These are phyloP conservation scores for Afroboletus lepidellus DNA, from an alignment of 1,284 basidiomycete species.

Conservation along the genomic window DNA sequence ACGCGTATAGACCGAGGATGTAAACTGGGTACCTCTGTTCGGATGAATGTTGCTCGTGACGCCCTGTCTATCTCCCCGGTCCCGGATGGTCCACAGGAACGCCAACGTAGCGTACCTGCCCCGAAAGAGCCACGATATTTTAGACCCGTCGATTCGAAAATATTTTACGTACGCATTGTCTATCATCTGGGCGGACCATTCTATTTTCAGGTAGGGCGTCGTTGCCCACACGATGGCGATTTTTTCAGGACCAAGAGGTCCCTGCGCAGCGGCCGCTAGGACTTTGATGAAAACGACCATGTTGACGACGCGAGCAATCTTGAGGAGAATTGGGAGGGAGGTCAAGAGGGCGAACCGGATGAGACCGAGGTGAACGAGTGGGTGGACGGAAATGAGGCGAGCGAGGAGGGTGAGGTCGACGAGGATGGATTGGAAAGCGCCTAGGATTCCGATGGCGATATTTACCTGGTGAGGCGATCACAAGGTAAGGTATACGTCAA, in stretches of 20 bases:
- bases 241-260: slow-evolving; percentile 12
- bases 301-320: slow-evolving; percentile 24
- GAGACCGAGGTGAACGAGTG: slow-evolving; percentile 16
- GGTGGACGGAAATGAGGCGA: slow-evolving; percentile 32
- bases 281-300: slow-evolving; percentile 25
- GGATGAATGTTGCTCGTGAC: slow-evolving; percentile 21
- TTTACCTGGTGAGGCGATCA: slow-evolving; percentile 7
- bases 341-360: slow-evolving; percentile 17
- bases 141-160: not conserved
- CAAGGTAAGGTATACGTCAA: not conserved
- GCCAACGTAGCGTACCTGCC: slow-evolving; percentile 23
- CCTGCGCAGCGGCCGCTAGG: slow-evolving; percentile 14
- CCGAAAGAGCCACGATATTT: not conserved
- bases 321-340: slow-evolving; percentile 26
- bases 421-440: slow-evolving; percentile 33
- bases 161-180: slow-evolving; percentile 29
- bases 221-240: slow-evolving; percentile 19
- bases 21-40: slow-evolving; percentile 3
- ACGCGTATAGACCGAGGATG: not conserved
- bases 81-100: slow-evolving; percentile 27
- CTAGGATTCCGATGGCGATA: slow-evolving; percentile 31
- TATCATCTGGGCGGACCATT: slow-evolving; percentile 33
- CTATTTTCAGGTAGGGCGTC: slow-evolving; percentile 34
- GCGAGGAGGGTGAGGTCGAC: slow-evolving; percentile 32
- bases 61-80: slow-evolving; percentile 9